Base-by-base conservation (phyloP, 495 filamentous ascomycete genomes). In the Aspergillus nanangensis region DNA sequence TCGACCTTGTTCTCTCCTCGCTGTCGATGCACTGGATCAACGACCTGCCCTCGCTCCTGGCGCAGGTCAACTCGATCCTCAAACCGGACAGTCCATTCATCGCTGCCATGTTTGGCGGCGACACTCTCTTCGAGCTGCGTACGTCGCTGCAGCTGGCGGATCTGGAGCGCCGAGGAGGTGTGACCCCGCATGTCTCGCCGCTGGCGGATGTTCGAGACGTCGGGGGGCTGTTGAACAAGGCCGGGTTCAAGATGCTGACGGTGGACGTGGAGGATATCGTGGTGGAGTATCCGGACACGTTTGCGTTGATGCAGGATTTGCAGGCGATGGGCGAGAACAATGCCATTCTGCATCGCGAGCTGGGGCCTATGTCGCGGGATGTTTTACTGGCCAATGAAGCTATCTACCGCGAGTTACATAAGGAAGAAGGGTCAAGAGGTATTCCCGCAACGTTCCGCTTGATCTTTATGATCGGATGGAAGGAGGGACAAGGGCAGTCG, bases 391-490 rank as follows among this genome's bases (percentile, higher is more conserved):
- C 94, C 3, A 83, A 83, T 17, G 88, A 99, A 56, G 87, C 77
- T 11, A 95, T 99, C 20, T 99, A 99, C 61, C 75, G 82, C 20
- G 79, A 83, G 62, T 59, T 99, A 47, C 89, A 99, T 67, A 78
- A 78, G 53, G 73, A 80, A 44, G 82, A 74, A n/a, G 75, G 75
- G 40, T 71, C 87, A 40, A 80, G 85, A 13, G 82, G 63, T 0
- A 69, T 95, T 45, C 91, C 91, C 2, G 91, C 91, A 8, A 96
- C 90, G n/a, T 96, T 92, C 61, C 76, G 88, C 45, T 72, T 93
- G 50, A 94, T 96, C 43, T 93, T 88, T 61, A 92, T 97, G 90
- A 97, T 99, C 70, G 94, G 94, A 14, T 99, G 94, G 94, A 94
- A 92, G 64, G 87, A 92, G 55, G 84, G 85, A 0, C 73, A 76